phyloP scores from a whole-genome alignment of 2,329 filamentous ascomycete species.

The Chaetomium sp. region DNA sequence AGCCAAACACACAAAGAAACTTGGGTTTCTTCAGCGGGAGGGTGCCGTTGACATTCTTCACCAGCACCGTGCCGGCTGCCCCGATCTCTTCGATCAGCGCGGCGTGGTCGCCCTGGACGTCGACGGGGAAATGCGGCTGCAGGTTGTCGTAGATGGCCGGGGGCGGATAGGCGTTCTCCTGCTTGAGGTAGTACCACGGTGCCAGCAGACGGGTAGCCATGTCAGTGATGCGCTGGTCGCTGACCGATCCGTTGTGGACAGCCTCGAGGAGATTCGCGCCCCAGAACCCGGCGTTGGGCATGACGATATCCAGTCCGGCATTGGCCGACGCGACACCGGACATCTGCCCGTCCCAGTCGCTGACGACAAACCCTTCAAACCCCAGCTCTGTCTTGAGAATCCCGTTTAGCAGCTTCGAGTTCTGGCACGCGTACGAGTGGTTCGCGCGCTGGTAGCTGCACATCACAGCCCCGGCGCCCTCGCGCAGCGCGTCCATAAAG shows the following conservation, averaged over 20 bases:
- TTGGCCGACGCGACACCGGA: conserved; percentile 48
- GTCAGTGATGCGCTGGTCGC: conserved; percentile 65
- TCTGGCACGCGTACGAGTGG: conserved; percentile 67
- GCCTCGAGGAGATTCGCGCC: conserved; percentile 66
- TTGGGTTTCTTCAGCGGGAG: conserved; percentile 43
- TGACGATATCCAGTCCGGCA: conserved; percentile 63
- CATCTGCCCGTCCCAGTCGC: conserved; percentile 65
- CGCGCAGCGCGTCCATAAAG: conserved; percentile 54
- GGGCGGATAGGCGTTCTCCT: conserved; percentile 22
- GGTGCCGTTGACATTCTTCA: conserved; percentile 38
- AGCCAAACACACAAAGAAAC: conserved; percentile 53
- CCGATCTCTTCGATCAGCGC: conserved; percentile 35
- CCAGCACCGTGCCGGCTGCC: conserved; percentile 23
- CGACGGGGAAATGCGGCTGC: conserved; percentile 17
- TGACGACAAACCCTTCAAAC: conserved; percentile 63
- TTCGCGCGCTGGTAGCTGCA: conserved; percentile 68
- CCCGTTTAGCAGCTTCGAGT: conserved; percentile 61
- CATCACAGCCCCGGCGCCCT: conserved; percentile 55
- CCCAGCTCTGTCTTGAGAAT: conserved; percentile 57
- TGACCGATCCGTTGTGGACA: conserved; percentile 69
- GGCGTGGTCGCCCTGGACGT: conserved; percentile 23
- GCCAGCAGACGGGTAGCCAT: conserved; percentile 64
- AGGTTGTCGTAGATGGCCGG: conserved; percentile 14
- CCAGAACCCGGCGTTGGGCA: conserved; percentile 51
- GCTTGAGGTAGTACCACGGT: conserved; percentile 33